Evolutionary conservation across 345 rosid species (phyloP).

Genomic region (Gossypioides kirkii): DNA sequence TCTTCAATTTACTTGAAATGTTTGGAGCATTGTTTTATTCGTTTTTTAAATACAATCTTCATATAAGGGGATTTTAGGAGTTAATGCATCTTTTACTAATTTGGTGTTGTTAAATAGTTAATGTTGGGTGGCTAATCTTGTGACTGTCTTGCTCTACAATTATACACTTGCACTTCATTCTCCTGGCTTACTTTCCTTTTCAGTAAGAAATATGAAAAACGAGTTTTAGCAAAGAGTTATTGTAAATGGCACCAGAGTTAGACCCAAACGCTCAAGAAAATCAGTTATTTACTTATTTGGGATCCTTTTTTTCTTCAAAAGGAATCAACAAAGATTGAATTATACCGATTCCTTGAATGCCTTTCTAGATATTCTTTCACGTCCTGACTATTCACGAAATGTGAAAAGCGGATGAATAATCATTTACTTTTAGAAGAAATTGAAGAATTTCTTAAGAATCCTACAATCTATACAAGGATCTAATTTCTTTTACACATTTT

Average conservation of each 20-base stretch:
- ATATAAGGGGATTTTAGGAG: not conserved
- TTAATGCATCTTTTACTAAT: not conserved
- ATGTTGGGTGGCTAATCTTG: not conserved
- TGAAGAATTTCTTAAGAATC: no score
- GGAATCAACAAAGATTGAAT: no score
- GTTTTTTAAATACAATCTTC: not conserved
- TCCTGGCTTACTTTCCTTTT: not conserved
- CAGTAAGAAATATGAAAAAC: not conserved
- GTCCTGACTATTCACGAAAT: no score
- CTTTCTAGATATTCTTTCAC: no score
- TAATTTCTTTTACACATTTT: not conserved
- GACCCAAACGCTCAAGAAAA: not conserved
- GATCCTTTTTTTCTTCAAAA: no score
- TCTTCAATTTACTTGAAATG: constrained; percentile 11
- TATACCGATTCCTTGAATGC: no score
- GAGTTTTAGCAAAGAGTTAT: not conserved
- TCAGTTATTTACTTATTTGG: no score
- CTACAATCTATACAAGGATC: not conserved
- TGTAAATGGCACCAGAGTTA: not conserved
- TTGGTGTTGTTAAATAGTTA: not conserved
- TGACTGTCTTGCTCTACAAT: not conserved
- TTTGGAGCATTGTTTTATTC: not conserved
- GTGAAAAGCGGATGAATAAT: no score
- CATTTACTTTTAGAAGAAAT: no score
- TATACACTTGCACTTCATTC: not conserved